These are phyloP conservation scores for Trichophyton equinum DNA, from an alignment of 2,329 filamentous ascomycete species.

Conservation along the genomic window DNA sequence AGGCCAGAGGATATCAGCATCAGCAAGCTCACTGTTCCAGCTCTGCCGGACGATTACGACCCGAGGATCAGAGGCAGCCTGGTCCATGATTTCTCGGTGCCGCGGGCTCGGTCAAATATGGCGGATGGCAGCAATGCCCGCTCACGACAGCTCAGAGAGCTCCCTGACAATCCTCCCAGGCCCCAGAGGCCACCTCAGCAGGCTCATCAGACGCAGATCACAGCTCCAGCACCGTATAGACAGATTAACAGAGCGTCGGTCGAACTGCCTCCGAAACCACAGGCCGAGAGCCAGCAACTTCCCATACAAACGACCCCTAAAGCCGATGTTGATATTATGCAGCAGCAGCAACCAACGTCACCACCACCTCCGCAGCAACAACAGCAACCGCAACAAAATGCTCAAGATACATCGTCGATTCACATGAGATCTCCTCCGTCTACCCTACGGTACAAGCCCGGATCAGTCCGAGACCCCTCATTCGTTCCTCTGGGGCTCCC, in stretches of 20 bases:
- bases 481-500: slow-evolving; percentile 27
- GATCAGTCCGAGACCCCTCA: slow-evolving; percentile 10
- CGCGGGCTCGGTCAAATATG: slow-evolving; percentile 33
- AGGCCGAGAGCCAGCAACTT: background rate
- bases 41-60: slow-evolving; percentile 49
- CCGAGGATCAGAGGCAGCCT: slow-evolving; percentile 51
- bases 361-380: background rate
- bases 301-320: background rate
- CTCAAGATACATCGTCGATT: background rate
- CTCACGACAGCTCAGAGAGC: slow-evolving; percentile 21
- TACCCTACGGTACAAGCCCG: slow-evolving; percentile 3
- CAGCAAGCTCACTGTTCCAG: slow-evolving; percentile 36
- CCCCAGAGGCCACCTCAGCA: background rate
- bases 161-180: background rate
- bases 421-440: background rate
- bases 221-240: background rate
- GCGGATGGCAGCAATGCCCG: slow-evolving; percentile 4
- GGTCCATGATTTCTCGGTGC: slow-evolving; percentile 53
- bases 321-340: background rate
- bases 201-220: background rate
- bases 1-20: slow-evolving; percentile 41
- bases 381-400: background rate
- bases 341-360: background rate
- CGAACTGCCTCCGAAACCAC: background rate
- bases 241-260: background rate